These are phyloP conservation scores for Pseudozyma pruni DNA, from an alignment of 1,284 basidiomycete species.

Conservation along the genomic window DNA sequence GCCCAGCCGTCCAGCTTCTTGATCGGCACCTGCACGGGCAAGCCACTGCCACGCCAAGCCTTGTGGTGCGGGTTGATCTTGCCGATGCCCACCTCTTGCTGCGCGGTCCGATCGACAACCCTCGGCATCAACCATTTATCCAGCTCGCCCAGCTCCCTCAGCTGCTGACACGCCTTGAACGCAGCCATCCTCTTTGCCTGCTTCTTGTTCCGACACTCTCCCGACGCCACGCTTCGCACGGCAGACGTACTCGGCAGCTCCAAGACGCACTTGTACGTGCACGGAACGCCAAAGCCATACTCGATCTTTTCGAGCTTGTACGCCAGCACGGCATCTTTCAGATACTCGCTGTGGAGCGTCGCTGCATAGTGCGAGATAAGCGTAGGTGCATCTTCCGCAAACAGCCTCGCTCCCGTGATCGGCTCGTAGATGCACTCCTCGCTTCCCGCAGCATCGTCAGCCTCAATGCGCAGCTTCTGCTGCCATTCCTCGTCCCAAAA, in stretches of 20 bases:
- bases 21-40: conserved; percentile 21
- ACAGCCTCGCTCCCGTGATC: conserved; percentile 44
- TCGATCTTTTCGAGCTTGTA: conserved; percentile 19
- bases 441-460: conserved; percentile 5
- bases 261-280: conserved; percentile 15
- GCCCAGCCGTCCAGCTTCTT: conserved; percentile 36
- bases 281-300: background rate
- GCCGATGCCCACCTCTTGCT: background rate
- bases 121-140: conserved; percentile 50
- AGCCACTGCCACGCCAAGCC: conserved; percentile 20
- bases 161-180: conserved; percentile 38
- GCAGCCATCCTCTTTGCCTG: conserved; percentile 45
- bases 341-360: conserved; percentile 27
- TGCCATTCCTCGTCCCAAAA: conserved; percentile 20
- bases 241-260: conserved; percentile 33
- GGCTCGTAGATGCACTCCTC: conserved; percentile 21
- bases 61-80: conserved; percentile 24
- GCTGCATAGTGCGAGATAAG: conserved; percentile 45
- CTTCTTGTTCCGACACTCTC: conserved; percentile 30
- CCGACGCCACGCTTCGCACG: conserved; percentile 31
- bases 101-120: conserved; percentile 2
- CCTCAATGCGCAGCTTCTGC: conserved; percentile 24
- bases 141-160: conserved; percentile 39
- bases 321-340: conserved; percentile 24
- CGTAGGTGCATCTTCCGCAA: conserved; percentile 34